A percentile compares a stretch with the other conserved stretches of the same genome.
These are phyloP conservation scores for Bromus sterilis DNA, from an alignment of 176 grass and related monocot genomes.

Conservation along the genomic window DNA sequence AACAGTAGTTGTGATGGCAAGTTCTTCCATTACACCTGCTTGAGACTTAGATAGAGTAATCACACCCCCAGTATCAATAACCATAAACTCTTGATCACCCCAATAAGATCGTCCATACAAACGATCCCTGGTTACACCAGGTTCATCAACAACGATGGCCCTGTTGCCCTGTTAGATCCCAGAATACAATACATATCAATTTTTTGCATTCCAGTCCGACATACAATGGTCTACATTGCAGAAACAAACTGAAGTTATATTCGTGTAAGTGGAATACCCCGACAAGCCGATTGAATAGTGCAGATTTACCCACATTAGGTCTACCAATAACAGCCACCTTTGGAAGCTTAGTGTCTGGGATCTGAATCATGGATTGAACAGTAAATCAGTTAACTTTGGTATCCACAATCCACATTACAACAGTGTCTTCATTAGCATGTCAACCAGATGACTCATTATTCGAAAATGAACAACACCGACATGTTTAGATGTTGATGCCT, in stretches of 20 bases:
- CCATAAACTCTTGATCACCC: constrained; percentile 82
- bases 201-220: background rate
- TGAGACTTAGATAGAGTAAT: constrained; percentile 82
- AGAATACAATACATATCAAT: background rate
- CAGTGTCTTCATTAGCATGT: background rate
- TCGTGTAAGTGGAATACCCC: constrained; percentile 42
- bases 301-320: constrained; percentile 93
- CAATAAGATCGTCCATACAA: constrained; percentile 76
- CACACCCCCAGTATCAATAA: constrained; percentile 81
- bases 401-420: background rate
- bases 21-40: constrained; percentile 79
- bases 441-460: background rate
- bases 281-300: constrained; percentile 83
- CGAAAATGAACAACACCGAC: constrained; percentile 30
- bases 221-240: background rate
- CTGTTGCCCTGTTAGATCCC: constrained; percentile 46
- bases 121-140: constrained; percentile 84
- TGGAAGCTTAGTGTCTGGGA: constrained; percentile 77
- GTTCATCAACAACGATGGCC: constrained; percentile 94
- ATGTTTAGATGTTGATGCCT: constrained; percentile 47
- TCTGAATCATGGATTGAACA: constrained; percentile 29
- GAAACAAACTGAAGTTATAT: background rate
- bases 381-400: background rate
- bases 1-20: constrained; percentile 73
- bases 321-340: constrained; percentile 79